A percentile compares a stretch with the other conserved stretches of the same genome.
Conservation (phyloP, 345 rosid species). For the Iberis pinnata region DNA sequence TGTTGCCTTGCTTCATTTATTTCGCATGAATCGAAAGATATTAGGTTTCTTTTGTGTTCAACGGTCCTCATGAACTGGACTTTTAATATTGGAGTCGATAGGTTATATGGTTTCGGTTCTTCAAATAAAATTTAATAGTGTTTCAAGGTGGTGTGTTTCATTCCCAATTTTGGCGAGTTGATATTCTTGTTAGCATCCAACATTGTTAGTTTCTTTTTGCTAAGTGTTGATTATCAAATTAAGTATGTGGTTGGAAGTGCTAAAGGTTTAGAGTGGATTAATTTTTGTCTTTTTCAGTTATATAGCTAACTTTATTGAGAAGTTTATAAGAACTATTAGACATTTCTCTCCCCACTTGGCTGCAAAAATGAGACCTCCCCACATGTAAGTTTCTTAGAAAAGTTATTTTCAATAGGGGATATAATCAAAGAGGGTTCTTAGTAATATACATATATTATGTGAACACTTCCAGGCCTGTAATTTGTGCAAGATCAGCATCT, state of each 20-base stretch:
- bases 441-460: constrained; percentile 3
- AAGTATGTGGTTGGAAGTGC: constrained; percentile 3
- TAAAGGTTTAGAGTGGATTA: background rate
- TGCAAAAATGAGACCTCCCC: constrained; percentile 96
- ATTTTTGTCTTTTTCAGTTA: constrained; percentile 47
- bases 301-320: constrained; percentile 88
- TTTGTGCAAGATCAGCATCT: constrained; percentile 30
- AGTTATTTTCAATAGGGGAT: background rate
- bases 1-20: no score
- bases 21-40: no score
- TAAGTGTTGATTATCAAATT: background rate
- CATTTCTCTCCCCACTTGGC: constrained; percentile 94
- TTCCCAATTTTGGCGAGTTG: no score
- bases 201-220: no score
- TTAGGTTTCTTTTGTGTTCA: no score
- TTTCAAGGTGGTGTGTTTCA: no score
- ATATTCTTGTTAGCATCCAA: no score
- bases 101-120: no score
- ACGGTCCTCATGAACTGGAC: no score
- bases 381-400: constrained; percentile 44
- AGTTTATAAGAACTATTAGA: constrained; percentile 76
- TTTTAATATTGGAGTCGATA: no score
- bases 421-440: background rate
- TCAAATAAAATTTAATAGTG: no score
- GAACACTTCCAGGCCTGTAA: constrained; percentile 32